phyloP scores from a whole-genome alignment of 2,329 filamentous ascomycete species.

The Cytospora paraplurivora region DNA sequence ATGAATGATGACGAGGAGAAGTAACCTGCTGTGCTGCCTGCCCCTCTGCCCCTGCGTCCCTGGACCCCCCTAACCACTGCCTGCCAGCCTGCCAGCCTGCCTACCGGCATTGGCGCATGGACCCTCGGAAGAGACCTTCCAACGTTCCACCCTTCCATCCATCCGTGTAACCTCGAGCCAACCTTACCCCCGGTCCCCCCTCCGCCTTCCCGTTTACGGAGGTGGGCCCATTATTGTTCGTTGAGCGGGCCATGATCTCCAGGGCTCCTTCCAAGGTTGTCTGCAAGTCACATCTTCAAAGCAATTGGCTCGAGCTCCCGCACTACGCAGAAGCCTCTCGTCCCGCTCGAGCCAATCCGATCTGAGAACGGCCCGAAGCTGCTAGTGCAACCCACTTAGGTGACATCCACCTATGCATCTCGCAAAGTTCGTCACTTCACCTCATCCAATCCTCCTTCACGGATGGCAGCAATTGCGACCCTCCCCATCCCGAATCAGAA shows the following conservation, averaged over 20 bases:
- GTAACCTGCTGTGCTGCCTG: too few species aligned
- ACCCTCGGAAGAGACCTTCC: too few species aligned
- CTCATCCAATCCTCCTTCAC: slow-evolving; percentile 24
- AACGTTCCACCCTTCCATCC: too few species aligned
- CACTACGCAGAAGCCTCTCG: slow-evolving; percentile 20
- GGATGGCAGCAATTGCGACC: slow-evolving; percentile 14
- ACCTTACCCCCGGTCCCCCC: too few species aligned
- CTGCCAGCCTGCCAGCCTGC: too few species aligned
- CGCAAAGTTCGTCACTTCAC: slow-evolving; percentile 23
- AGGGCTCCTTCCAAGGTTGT: slow-evolving; percentile 23
- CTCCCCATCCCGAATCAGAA: slow-evolving; percentile 14
- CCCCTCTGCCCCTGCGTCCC: too few species aligned
- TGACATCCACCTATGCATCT: slow-evolving; percentile 23
- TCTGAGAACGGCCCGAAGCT: slow-evolving; percentile 26
- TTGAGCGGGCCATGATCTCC: background rate
- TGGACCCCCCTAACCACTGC: too few species aligned
- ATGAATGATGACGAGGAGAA: background rate
- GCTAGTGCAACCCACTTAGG: slow-evolving; percentile 18
- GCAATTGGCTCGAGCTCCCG: slow-evolving; percentile 21
- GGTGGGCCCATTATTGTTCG: background rate
- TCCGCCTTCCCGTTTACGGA: slow-evolving; percentile 1
- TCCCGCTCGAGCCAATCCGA: slow-evolving; percentile 25
- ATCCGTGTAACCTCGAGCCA: too few species aligned
- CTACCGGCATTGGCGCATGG: too few species aligned
- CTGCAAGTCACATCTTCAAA: slow-evolving; percentile 15